These are phyloP conservation scores for Monilinia laxa DNA, from an alignment of 2,329 filamentous ascomycete genomes.

Conservation along the genomic window DNA sequence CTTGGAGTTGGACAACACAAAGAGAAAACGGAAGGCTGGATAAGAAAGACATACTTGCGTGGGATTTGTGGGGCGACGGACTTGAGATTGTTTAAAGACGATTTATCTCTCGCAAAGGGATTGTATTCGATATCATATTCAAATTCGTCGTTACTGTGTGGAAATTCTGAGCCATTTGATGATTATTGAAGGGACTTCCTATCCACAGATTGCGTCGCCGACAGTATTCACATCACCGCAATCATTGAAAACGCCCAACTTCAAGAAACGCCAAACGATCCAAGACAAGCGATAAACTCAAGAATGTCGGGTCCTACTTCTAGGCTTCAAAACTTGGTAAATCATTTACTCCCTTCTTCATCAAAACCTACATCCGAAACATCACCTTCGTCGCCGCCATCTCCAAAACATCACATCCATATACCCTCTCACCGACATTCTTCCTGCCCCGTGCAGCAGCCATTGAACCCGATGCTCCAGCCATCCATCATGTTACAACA, in stretches of 20 bases:
- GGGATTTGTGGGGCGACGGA: no score
- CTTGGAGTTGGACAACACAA: no score
- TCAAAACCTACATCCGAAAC: slow-evolving; percentile 22
- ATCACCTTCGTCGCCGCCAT: slow-evolving; percentile 22
- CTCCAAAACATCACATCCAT: slow-evolving; percentile 54
- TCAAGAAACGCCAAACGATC: background rate
- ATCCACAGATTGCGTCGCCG: no score
- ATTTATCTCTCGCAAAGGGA: no score
- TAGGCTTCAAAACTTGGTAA: slow-evolving; percentile 58
- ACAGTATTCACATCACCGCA: background rate
- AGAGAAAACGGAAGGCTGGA: no score
- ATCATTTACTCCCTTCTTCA: slow-evolving; percentile 51
- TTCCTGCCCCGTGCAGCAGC: slow-evolving; percentile 82
- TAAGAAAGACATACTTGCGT: no score
- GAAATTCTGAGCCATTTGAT: no score
- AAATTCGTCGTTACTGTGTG: no score
- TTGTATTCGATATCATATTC: no score
- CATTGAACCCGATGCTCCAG: slow-evolving; percentile 83
- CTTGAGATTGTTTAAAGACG: no score
- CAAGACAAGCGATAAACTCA: background rate
- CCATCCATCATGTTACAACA: slow-evolving; percentile 81
- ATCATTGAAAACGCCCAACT: background rate
- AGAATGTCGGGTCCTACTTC: slow-evolving; percentile 64
- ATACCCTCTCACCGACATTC: slow-evolving; percentile 79
- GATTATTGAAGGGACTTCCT: no score